Evolutionary conservation across 306 rosid genomes (phyloP).

Genomic region (Inga leiocalycina): DNA sequence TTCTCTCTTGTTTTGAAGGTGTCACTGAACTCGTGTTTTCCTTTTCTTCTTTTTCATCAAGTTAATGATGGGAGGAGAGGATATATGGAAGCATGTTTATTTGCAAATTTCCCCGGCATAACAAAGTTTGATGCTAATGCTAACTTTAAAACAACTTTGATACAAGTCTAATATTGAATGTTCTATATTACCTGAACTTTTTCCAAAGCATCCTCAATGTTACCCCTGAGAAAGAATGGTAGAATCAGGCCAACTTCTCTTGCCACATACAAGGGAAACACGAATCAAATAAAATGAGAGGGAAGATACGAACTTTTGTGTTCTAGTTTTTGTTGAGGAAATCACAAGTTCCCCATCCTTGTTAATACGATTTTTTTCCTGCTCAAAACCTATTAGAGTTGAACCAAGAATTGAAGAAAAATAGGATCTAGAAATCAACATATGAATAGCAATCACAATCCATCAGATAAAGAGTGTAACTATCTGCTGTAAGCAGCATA

Average conservation of each 20-base stretch:
- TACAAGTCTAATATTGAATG: slow-evolving; percentile 5
- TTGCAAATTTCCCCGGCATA: slow-evolving; percentile 9
- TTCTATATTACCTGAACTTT: slow-evolving; percentile 46
- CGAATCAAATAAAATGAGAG: slow-evolving; percentile 27
- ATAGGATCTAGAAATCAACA: slow-evolving; percentile 20
- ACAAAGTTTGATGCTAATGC: slow-evolving; percentile 17
- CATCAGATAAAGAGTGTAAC: not conserved
- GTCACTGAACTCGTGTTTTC: not conserved
- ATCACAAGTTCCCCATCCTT: slow-evolving; percentile 96
- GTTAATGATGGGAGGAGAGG: not conserved
- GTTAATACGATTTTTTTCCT: slow-evolving; percentile 96
- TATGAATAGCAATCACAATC: slow-evolving; percentile 11
- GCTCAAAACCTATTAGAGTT: slow-evolving; percentile 39
- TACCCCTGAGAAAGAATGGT: slow-evolving; percentile 42
- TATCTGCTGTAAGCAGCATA: not conserved
- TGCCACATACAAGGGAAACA: slow-evolving; percentile 23
- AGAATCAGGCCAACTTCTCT: slow-evolving; percentile 37
- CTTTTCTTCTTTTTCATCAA: not conserved
- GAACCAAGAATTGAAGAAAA: slow-evolving; percentile 18
- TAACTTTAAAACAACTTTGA: not conserved
- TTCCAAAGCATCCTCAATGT: slow-evolving; percentile 53
- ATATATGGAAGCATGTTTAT: slow-evolving; percentile 20
- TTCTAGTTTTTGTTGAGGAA: slow-evolving; percentile 92
- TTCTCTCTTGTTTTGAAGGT: slow-evolving; percentile 24
- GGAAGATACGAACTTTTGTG: slow-evolving; percentile 71